Evolutionary conservation across 2,329 filamentous ascomycete genomes (phyloP), one percentile per base, ranked within the genome.

Genomic region (Zopfia rhizophila): DNA sequence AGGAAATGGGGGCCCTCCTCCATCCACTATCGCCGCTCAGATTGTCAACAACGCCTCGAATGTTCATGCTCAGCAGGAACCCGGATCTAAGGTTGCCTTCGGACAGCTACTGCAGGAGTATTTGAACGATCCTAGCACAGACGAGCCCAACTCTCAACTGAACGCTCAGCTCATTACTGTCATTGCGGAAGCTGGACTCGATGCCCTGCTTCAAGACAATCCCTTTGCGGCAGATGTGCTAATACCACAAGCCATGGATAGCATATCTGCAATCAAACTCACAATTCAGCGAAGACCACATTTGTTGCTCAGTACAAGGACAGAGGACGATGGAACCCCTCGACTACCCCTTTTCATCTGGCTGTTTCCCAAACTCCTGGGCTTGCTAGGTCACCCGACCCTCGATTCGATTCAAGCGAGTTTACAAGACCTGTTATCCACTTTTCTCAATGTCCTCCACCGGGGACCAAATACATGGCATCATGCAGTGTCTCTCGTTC

Each of bases 151-250:
- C 55, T 73, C 89, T 31, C 82, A 86, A 38, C 86, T 95, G 66
- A 93, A 95, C 58, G 88, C 91, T 61, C 89, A 91, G 72, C 82
- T 97, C 37, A 86, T 96, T 39, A 91, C 89, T 63, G 88, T 96
- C 52, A 89, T 94, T 58, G 81, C 88, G 37, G 87, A 89, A 64
- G 89, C 90, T 46, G 88, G 91, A 16, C 77, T 97, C 10, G 88
- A 91, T 56, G 80, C 80, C 31, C 78, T 89, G 33, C 80, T 81
- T 54, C 79, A 83, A 63, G 83, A 91, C 59, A 84, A 91, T 58
- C 85, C 84, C 2, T 89, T 91, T 65, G 78, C 84, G 47, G 75
- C 84, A 53, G 76, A 78, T 23, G 74, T 82, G 45, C 72, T 86
- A 29, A 74, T 81, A 19, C 72, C 79, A 32, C 85, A 90, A 58